These are phyloP conservation scores for Sequoiadendron giganteum DNA, from an alignment of 75 land plant genomes.

Conservation along the genomic window DNA sequence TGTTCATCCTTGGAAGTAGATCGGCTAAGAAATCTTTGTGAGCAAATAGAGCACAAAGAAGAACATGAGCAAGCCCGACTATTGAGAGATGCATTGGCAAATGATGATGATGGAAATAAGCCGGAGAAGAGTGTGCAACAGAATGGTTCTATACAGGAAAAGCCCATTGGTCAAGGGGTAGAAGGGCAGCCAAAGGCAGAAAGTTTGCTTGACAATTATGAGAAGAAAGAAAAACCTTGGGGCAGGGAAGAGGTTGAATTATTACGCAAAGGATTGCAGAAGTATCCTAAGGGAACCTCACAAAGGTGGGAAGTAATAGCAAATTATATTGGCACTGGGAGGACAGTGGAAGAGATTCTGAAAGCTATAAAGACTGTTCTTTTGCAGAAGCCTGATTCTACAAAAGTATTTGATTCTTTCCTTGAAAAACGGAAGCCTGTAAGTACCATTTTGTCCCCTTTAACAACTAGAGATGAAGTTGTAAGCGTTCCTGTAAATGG, in stretches of 20 bases:
- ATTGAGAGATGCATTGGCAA: conserved; percentile 37
- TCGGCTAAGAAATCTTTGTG: conserved; percentile 59
- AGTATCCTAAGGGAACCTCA: conserved; percentile 96
- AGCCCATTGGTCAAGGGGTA: conserved; percentile 4
- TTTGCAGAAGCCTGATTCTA: conserved; percentile 88
- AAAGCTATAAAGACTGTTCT: conserved; percentile 94
- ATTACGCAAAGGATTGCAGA: conserved; percentile 79
- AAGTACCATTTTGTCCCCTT: conserved; percentile 68
- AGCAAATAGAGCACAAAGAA: conserved; percentile 57
- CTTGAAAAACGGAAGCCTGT: conserved; percentile 88
- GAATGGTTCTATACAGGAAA: conserved; percentile 26
- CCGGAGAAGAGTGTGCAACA: conserved; percentile 17
- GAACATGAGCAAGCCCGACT: conserved; percentile 36
- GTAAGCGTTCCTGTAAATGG: conserved; percentile 13
- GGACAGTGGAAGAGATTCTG: conserved; percentile 95
- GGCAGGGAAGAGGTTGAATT: conserved; percentile 85
- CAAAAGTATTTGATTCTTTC: conserved; percentile 93
- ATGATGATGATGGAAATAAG: background rate
- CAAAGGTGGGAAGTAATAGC: conserved; percentile 97
- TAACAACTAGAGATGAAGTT: conserved; percentile 70
- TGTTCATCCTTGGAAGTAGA: conserved; percentile 60
- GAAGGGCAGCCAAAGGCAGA: conserved; percentile 14
- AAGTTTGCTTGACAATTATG: conserved; percentile 30
- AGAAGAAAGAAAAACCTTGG: conserved; percentile 91
- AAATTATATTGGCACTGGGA: conserved; percentile 83